Conservation (phyloP, 768 basidiomycete genomes). For the Tephrocybe sp. region DNA sequence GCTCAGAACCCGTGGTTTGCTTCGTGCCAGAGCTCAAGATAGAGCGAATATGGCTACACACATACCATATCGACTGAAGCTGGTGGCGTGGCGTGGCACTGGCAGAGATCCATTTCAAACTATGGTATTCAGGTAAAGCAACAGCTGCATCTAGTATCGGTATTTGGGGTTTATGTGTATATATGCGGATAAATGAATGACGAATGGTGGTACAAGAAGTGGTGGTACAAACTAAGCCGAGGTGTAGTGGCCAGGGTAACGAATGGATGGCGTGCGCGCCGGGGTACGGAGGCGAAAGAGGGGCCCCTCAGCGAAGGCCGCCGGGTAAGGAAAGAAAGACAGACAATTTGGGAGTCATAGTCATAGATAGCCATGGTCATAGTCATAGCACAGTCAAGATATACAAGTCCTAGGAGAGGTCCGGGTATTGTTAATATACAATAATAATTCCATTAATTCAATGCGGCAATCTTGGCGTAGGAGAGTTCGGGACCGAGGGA, state of each 20-base stretch:
- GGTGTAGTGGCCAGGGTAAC: neutral
- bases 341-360: too few relatives aligned
- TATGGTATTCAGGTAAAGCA: too few relatives aligned
- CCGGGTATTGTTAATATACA: neutral
- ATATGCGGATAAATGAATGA: neutral
- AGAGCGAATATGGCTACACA: too few relatives aligned
- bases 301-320: neutral
- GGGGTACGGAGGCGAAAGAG: too few relatives aligned
- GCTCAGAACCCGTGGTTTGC: too few relatives aligned
- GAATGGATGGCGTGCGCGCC: neutral
- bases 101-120: too few relatives aligned
- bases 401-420: too few relatives aligned
- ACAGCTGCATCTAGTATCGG: neutral
- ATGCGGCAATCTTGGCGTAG: slow-evolving; percentile 40
- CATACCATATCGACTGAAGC: too few relatives aligned
- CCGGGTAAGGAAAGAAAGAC: neutral
- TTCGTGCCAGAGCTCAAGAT: too few relatives aligned
- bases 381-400: too few relatives aligned
- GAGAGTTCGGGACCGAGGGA: slow-evolving; percentile 27
- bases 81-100: too few relatives aligned
- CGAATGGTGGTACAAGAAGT: neutral
- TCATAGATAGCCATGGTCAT: neutral
- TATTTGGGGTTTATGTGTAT: too few relatives aligned
- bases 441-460: slow-evolving; percentile 8
- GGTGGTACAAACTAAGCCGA: neutral